These are phyloP conservation scores for Cyclotella cryptica DNA, from an alignment of 108 stramenopile genomes.

Conservation along the genomic window DNA sequence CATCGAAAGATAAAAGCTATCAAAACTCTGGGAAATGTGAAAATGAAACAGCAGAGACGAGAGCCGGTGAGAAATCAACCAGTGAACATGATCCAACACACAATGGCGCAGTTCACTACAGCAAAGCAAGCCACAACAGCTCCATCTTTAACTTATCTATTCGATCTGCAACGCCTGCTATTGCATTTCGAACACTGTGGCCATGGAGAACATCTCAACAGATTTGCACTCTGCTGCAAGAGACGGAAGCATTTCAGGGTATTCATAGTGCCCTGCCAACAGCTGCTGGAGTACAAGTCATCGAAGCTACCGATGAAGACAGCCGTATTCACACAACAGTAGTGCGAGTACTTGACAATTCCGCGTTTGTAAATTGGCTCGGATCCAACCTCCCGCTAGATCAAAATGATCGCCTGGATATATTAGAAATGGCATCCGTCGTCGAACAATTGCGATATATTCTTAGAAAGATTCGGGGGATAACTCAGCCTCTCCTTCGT, in stretches of 20 bases:
- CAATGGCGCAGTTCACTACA: no score
- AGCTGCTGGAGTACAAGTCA: conserved; percentile 20
- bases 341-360: conserved; percentile 47
- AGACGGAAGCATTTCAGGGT: conserved; percentile 38
- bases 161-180: conserved; percentile 29
- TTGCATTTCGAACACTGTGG: conserved; percentile 58
- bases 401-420: conserved; percentile 60
- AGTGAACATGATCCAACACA: background rate
- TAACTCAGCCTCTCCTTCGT: conserved; percentile 43
- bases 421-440: conserved; percentile 60
- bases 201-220: conserved; percentile 66
- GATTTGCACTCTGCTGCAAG: conserved; percentile 46
- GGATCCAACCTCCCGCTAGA: conserved; percentile 75
- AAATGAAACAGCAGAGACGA: background rate
- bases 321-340: background rate
- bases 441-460: conserved; percentile 60
- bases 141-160: conserved; percentile 29
- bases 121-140: conserved; percentile 8
- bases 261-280: conserved; percentile 52
- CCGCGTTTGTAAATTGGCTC: conserved; percentile 78
- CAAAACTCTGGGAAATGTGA: background rate
- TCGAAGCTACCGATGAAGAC: background rate
- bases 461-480: conserved; percentile 47
- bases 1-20: background rate
- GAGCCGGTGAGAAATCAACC: background rate